These are phyloP conservation scores for Ceratorhiza oryzae-sativae DNA, from an alignment of 1,284 basidiomycete genomes.

Conservation along the genomic window DNA sequence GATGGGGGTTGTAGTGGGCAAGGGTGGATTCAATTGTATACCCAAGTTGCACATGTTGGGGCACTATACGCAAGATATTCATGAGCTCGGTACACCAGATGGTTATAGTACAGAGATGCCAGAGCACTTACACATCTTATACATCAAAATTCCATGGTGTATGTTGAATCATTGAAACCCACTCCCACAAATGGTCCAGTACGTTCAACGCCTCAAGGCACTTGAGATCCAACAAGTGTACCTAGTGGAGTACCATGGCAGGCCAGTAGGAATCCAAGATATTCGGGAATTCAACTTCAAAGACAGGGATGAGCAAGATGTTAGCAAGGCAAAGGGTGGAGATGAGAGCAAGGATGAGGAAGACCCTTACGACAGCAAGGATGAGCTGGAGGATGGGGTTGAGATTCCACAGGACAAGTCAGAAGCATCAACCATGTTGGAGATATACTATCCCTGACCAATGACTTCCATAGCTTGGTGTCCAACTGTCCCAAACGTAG, in stretches of 20 bases:
- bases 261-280: not conserved
- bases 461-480: constrained; percentile 9
- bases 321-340: not conserved
- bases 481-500: not conserved
- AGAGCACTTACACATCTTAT: constrained; percentile 23
- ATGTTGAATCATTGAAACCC: constrained; percentile 5
- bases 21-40: not conserved
- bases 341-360: too few species aligned
- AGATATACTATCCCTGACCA: constrained; percentile 20
- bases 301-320: not conserved
- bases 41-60: constrained; percentile 15
- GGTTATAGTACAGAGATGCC: constrained; percentile 26
- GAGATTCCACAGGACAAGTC: not conserved
- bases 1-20: not conserved
- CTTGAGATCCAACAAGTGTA: not conserved
- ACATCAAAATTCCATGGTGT: constrained; percentile 3
- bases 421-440: too few species aligned
- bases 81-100: constrained; percentile 25
- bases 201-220: constrained; percentile 16
- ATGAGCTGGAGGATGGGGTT: not conserved
- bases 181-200: constrained; percentile 9
- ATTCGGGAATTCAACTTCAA: too few species aligned
- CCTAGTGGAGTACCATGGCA: constrained; percentile 8
- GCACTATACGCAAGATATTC: constrained; percentile 1
- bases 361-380: not conserved